Base-by-base conservation (phyloP, 73 alveolate species). In the Effrenium voratum region DNA sequence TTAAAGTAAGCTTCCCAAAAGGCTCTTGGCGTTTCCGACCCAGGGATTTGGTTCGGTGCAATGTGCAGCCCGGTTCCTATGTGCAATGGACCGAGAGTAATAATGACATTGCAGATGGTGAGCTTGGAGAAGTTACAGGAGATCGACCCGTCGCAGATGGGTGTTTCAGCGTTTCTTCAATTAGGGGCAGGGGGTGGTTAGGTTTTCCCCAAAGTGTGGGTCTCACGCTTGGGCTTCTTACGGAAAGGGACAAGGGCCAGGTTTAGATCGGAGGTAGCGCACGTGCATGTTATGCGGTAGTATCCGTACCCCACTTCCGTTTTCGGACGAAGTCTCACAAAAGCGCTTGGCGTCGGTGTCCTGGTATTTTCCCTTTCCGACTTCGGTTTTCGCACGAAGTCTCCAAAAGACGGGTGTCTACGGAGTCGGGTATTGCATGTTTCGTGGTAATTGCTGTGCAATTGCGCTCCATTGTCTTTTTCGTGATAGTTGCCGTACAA, bases 111-210 rank as follows among this genome's bases (percentile, higher is more conserved):
- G 73, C 45, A n/a, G 73, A 47, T 43, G 92, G 92, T 24, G 73
- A 81, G 73, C 45, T 81, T 52, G 92, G 92, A 81, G 73, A 81
- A 40, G 92, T 46, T 24, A 81, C 63, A 47, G 92, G 92, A 47
- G 76, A 63, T 40, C 8, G n/a, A n/a, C n/a, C n/a, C n/a, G n/a
- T n/a, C n/a, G n/a, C n/a, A n/a, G n/a, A n/a, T n/a, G n/a, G n/a
- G n/a, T n/a, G n/a, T n/a, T n/a, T n/a, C n/a, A n/a, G n/a, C n/a
- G n/a, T n/a, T n/a, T n/a, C n/a, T n/a, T n/a, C n/a, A n/a, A n/a
- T n/a, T n/a, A n/a, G n/a, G n/a, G n/a, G n/a, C 50, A 36, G 83
- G 50, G 49, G 26, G 34, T 46, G 2, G 0, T 24, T 66, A 32
- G 32, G 32, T 73, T 57, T 30, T 22, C 28, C 16, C n/a, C 28